Conservation (phyloP, 768 basidiomycete species). For the Rossbeevera mucosa region DNA sequence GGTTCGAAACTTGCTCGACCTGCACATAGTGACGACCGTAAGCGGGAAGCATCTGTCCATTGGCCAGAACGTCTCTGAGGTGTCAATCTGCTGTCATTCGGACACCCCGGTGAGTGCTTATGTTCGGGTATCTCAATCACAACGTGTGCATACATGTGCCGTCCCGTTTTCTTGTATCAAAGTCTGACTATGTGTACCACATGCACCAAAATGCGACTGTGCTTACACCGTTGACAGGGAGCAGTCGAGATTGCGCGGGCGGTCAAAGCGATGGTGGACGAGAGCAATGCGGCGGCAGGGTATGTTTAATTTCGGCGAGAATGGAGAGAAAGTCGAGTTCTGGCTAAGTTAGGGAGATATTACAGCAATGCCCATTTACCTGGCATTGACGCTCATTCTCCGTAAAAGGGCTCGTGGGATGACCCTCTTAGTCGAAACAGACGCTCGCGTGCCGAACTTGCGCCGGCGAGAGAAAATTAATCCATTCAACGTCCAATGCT, state of each 20-base stretch:
- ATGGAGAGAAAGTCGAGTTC: too few species aligned
- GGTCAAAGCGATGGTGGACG: constrained; percentile 54
- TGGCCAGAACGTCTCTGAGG: constrained; percentile 40
- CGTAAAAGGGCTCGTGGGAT: too few species aligned
- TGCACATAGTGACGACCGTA: constrained; percentile 46
- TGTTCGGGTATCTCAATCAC: too few species aligned
- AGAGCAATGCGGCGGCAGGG: constrained; percentile 40
- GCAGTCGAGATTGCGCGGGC: constrained; percentile 48
- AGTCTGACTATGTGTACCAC: neutral
- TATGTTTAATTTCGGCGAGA: constrained; percentile 12
- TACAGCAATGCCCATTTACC: too few species aligned
- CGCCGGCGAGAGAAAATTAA: too few species aligned
- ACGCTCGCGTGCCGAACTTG: too few species aligned
- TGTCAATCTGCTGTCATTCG: constrained; percentile 63
- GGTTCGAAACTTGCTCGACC: constrained; percentile 42
- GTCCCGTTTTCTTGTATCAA: neutral
- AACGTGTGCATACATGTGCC: neutral
- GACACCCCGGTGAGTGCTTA: constrained; percentile 50
- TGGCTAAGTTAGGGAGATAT: too few species aligned
- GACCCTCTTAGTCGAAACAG: too few species aligned
- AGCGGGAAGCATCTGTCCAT: constrained; percentile 40
- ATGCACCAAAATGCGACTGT: neutral
- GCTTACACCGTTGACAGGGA: constrained; percentile 34
- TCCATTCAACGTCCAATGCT: too few species aligned
- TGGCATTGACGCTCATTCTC: too few species aligned